Evolutionary conservation across 306 rosid species (phyloP).

Genomic region (Trifolium subterraneum): DNA sequence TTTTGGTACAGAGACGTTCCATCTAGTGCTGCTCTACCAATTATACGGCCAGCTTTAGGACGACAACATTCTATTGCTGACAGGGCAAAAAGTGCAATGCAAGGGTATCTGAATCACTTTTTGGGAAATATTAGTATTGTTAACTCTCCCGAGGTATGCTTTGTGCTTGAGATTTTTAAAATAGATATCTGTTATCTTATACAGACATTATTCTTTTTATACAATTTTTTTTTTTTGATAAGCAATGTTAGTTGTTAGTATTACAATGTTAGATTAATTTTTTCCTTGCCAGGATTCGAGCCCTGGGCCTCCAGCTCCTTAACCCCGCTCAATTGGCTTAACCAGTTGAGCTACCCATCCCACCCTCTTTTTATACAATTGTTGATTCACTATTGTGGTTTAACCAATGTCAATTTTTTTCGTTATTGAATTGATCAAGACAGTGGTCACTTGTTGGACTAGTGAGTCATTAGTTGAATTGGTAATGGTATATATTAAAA

Average conservation of each 20-base stretch:
- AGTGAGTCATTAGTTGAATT: conserved; percentile 13
- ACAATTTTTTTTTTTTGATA: too few species aligned
- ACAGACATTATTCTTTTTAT: conserved; percentile 12
- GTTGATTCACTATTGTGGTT: conserved; percentile 24
- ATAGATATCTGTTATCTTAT: conserved; percentile 23
- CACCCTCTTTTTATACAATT: conserved; percentile 5
- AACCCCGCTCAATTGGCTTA: too few species aligned
- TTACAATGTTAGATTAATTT: too few species aligned
- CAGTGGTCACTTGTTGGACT: neutral
- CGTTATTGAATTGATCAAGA: neutral
- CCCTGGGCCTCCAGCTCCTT: too few species aligned
- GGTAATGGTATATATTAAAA: neutral
- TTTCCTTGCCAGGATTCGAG: too few species aligned
- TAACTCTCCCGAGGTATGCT: conserved; percentile 91
- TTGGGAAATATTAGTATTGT: conserved; percentile 90
- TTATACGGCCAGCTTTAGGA: conserved; percentile 92
- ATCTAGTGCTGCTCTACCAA: conserved; percentile 94
- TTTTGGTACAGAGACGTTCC: conserved; percentile 92
- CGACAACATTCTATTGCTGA: conserved; percentile 91
- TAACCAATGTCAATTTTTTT: neutral
- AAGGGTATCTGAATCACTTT: conserved; percentile 97
- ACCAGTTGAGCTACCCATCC: too few species aligned
- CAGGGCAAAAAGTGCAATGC: conserved; percentile 94
- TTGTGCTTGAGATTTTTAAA: conserved; percentile 37
- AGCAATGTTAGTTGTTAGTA: too few species aligned